Conservation (phyloP, 176 grass and related monocot species). For the Dactylis glomerata region DNA sequence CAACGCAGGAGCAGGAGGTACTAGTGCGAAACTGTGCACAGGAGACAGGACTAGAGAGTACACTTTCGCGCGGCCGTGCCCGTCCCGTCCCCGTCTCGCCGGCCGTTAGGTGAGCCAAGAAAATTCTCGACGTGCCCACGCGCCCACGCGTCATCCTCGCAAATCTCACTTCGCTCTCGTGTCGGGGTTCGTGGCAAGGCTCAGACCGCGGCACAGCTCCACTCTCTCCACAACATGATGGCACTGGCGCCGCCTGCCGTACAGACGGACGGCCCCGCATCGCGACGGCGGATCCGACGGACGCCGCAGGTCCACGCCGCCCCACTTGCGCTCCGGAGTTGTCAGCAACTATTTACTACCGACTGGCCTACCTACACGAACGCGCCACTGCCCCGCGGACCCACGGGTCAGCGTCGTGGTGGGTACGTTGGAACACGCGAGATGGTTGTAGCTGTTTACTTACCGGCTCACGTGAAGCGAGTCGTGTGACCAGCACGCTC, state of each 20-base stretch:
- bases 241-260: neutral
- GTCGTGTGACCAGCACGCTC: neutral
- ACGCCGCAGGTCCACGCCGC: neutral
- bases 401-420: neutral
- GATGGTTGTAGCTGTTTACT: neutral
- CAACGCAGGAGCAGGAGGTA: too few relatives aligned
- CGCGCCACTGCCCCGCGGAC: neutral
- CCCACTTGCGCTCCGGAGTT: neutral
- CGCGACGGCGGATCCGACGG: constrained; percentile 7
- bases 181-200: neutral
- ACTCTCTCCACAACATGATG: neutral
- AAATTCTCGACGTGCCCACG: neutral
- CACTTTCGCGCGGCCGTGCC: neutral
- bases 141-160: neutral
- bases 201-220: neutral
- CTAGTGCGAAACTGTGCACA: too few relatives aligned
- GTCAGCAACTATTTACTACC: constrained; percentile 15
- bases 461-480: neutral
- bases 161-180: neutral
- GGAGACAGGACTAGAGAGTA: too few relatives aligned
- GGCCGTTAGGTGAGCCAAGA: neutral
- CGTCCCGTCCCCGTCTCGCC: neutral
- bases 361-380: neutral
- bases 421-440: neutral
- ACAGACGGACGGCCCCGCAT: neutral